A percentile compares a stretch with the other conserved stretches of the same genome.
Evolutionary conservation across 2,329 filamentous ascomycete species (phyloP).

Genomic region (Parascedosporium putredinis): DNA sequence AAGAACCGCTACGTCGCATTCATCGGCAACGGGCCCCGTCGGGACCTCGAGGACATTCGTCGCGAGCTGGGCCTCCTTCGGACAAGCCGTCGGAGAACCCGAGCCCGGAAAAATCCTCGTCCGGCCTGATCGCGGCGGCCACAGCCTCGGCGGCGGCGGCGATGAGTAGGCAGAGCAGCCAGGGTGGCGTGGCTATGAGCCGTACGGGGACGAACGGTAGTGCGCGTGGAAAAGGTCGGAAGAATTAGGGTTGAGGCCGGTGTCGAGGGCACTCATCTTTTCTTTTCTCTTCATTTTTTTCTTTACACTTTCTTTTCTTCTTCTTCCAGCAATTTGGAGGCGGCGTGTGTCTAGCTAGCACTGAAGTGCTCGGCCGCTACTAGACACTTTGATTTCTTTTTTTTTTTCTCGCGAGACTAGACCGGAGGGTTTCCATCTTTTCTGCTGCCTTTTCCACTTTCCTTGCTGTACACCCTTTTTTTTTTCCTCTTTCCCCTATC

Average conservation of each 20-base stretch:
- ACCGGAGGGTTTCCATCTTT: too few species aligned
- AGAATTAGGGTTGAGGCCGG: conserved; percentile 17
- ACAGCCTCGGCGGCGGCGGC: conserved; percentile 28
- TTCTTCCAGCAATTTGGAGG: too few species aligned
- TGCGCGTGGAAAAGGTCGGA: conserved; percentile 35
- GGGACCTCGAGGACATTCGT: conserved; percentile 37
- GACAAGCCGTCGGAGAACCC: conserved; percentile 23
- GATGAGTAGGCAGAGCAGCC: conserved; percentile 47
- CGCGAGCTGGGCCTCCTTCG: conserved; percentile 38
- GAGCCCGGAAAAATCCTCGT: conserved; percentile 1
- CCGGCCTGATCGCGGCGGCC: conserved; percentile 12
- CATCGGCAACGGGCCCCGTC: conserved; percentile 29
- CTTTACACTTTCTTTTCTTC: too few species aligned
- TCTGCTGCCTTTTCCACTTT: too few species aligned
- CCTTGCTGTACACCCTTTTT: too few species aligned
- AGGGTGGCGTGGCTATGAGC: conserved; percentile 46
- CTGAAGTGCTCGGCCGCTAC: too few species aligned
- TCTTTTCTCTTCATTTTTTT: too few species aligned
- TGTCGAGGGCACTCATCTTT: too few species aligned
- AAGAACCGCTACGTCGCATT: conserved; percentile 39
- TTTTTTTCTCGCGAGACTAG: too few species aligned
- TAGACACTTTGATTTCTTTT: too few species aligned
- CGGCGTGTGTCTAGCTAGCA: too few species aligned
- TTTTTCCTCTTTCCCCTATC: too few species aligned
- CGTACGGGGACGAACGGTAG: conserved; percentile 40